These are phyloP conservation scores for Termitomyces sp. DNA, from an alignment of 768 basidiomycete genomes.

Conservation along the genomic window DNA sequence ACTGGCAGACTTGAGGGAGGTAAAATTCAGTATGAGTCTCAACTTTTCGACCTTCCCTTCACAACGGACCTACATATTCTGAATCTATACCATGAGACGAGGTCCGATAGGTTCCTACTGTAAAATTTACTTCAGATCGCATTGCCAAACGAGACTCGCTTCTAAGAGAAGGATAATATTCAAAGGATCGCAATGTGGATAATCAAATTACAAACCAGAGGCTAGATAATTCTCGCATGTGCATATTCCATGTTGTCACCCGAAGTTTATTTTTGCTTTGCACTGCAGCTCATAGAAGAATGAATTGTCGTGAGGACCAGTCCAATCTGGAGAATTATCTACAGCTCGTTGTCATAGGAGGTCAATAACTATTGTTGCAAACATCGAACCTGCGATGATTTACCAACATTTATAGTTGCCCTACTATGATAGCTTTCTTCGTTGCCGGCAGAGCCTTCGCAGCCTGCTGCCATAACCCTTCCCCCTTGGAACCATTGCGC, in stretches of 20 bases:
- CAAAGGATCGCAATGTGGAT: not conserved
- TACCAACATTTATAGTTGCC: not conserved
- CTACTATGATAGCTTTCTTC: constrained; percentile 11
- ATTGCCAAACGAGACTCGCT: not conserved
- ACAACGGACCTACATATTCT: not conserved
- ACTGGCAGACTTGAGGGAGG: not conserved
- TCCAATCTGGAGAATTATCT: too few species aligned
- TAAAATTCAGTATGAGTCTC: not conserved
- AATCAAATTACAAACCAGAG: too few species aligned
- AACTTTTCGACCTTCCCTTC: not conserved
- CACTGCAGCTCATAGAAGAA: not conserved
- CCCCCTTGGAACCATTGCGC: constrained; percentile 24
- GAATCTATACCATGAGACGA: not conserved
- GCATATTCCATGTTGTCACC: too few species aligned
- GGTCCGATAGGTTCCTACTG: not conserved
- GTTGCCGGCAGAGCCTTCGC: constrained; percentile 6
- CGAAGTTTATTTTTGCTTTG: too few species aligned
- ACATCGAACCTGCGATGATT: not conserved
- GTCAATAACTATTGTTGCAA: not conserved
- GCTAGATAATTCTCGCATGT: too few species aligned
- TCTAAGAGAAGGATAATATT: not conserved
- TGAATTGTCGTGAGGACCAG: too few species aligned
- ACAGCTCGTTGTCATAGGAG: not conserved
- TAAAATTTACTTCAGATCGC: not conserved
- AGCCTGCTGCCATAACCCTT: constrained; percentile 26